phyloP scores from a whole-genome alignment of 768 basidiomycete species.

The Fibroporia radiculosa region DNA sequence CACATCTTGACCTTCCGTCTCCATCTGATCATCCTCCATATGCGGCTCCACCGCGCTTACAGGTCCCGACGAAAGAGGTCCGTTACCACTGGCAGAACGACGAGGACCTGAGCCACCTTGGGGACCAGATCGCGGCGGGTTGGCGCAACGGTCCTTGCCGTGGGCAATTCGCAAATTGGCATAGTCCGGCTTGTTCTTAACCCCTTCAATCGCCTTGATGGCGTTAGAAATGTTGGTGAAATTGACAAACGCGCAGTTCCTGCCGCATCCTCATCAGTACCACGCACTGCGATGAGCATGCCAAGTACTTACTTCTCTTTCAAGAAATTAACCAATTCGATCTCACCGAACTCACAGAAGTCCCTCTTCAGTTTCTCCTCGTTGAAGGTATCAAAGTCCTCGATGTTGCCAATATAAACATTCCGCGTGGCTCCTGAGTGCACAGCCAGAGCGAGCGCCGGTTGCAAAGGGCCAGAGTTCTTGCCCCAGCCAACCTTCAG shows the following conservation, averaged over 20 bases:
- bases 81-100: constrained; percentile 37
- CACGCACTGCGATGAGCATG: not conserved
- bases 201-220: constrained; percentile 95
- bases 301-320: constrained; percentile 65
- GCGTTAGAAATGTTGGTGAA: constrained; percentile 93
- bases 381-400: constrained; percentile 88
- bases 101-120: constrained; percentile 55
- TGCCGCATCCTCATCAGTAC: constrained; percentile 23
- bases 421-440: constrained; percentile 93
- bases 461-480: constrained; percentile 81
- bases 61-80: constrained; percentile 26
- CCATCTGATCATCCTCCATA: constrained; percentile 10
- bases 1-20: constrained; percentile 11
- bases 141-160: constrained; percentile 94
- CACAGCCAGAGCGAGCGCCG: constrained; percentile 80
- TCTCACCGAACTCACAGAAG: constrained; percentile 94
- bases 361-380: constrained; percentile 88
- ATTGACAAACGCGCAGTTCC: constrained; percentile 95
- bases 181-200: constrained; percentile 91
- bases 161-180: constrained; percentile 83
- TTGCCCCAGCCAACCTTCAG: constrained; percentile 99
- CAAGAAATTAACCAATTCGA: constrained; percentile 93
- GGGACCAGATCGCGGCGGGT: constrained; percentile 79
- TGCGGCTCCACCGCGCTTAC: constrained; percentile 29
- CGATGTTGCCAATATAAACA: constrained; percentile 92